A percentile compares a stretch with the other conserved stretches of the same genome.
These are phyloP conservation scores for Astrothelium subdiscretum DNA, from an alignment of 495 filamentous ascomycete species.

Conservation along the genomic window DNA sequence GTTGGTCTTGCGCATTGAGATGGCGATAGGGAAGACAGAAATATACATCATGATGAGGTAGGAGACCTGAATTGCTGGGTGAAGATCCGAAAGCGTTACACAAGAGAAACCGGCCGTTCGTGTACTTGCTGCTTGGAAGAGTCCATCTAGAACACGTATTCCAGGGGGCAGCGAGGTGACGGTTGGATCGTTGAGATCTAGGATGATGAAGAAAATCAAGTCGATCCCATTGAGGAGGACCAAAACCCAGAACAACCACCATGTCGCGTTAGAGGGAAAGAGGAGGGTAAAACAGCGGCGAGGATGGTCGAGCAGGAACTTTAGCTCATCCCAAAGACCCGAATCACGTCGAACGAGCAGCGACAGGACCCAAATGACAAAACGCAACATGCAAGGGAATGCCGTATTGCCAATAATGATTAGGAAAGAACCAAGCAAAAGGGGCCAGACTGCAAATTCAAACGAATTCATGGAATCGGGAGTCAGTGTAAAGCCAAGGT, in stretches of 20 bases:
- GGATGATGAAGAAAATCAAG: conserved; percentile 75
- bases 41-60: conserved; percentile 99
- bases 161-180: conserved; percentile 53
- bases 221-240: conserved; percentile 71
- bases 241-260: conserved; percentile 90
- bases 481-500: conserved; percentile 69
- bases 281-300: conserved; percentile 89
- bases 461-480: conserved; percentile 91
- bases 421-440: conserved; percentile 65
- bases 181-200: conserved; percentile 62
- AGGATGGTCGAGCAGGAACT: conserved; percentile 86
- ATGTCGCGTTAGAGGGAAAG: conserved; percentile 81
- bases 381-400: conserved; percentile 84
- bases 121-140: conserved; percentile 80
- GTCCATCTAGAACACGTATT: conserved; percentile 63
- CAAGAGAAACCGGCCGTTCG: conserved; percentile 80
- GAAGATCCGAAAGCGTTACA: conserved; percentile 61
- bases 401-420: conserved; percentile 91
- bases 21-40: conserved; percentile 89
- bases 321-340: conserved; percentile 72
- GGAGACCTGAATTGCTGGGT: conserved; percentile 86
- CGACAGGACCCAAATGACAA: conserved; percentile 70
- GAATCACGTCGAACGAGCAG: conserved; percentile 45
- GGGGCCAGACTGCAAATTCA: conserved; percentile 56
- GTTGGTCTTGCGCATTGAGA: conserved; percentile 84